These are phyloP conservation scores for Aureobasidium sp. DNA, from an alignment of 2,329 filamentous ascomycete species.

Conservation along the genomic window DNA sequence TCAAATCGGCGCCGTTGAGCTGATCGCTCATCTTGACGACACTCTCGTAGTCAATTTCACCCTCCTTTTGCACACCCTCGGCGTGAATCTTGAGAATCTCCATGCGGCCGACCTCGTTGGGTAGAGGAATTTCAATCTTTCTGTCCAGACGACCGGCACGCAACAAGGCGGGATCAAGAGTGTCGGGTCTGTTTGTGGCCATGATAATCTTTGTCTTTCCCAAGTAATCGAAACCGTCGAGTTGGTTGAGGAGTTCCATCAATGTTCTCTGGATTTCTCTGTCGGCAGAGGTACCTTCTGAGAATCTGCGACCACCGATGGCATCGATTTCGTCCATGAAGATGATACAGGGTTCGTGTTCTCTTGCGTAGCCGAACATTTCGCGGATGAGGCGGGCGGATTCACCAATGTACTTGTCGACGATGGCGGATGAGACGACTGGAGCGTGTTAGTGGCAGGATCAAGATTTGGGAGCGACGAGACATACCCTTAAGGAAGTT, in stretches of 20 bases:
- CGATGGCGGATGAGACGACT: constrained; percentile 99
- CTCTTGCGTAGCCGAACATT: constrained; percentile 99
- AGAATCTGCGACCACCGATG: constrained; percentile 96
- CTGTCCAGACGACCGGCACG: constrained; percentile 94
- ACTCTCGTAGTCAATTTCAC: constrained; percentile 98
- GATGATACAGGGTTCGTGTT: constrained; percentile 99
- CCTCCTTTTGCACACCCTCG: constrained; percentile 85
- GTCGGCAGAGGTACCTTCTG: constrained; percentile 96
- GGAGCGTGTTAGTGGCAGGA: constrained; percentile 25
- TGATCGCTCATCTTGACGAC: constrained; percentile 99
- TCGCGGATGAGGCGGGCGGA: constrained; percentile 97
- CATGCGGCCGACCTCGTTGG: constrained; percentile 95
- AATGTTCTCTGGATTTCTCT: constrained; percentile 98
- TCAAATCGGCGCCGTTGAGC: constrained; percentile 95
- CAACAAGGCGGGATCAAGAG: constrained; percentile 91
- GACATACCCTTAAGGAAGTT: constrained; percentile 93
- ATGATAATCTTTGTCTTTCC: constrained; percentile 99
- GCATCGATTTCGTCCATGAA: constrained; percentile 99
- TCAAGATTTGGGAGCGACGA: too few relatives aligned
- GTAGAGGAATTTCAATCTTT: constrained; percentile 98
- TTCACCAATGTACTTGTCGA: constrained; percentile 99
- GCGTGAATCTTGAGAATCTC: constrained; percentile 99
- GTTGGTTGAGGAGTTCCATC: constrained; percentile 98
- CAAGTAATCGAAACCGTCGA: constrained; percentile 99
- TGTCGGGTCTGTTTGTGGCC: constrained; percentile 98